Evolutionary conservation across 495 filamentous ascomycete genomes (phyloP).

Genomic region (Baudoinia panamericana): DNA sequence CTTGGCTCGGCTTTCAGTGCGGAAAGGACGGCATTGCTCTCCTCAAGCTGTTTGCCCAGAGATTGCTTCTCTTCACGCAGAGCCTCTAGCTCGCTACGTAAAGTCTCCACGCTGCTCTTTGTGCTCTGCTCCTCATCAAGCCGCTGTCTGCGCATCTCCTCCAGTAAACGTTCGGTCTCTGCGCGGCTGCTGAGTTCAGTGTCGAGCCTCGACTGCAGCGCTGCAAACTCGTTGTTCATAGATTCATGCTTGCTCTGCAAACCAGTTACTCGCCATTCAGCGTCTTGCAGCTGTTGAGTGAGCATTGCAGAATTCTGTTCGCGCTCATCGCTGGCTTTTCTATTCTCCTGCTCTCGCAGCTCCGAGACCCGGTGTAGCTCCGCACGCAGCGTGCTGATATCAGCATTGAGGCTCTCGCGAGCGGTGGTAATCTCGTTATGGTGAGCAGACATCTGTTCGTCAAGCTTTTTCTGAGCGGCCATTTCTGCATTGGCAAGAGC

Average conservation of each 20-base stretch:
- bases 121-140: constrained; percentile 2
- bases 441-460: constrained; percentile 2
- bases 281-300: not conserved
- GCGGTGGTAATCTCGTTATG: constrained; percentile 3
- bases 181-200: constrained; percentile 6
- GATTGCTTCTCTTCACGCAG: constrained; percentile 5
- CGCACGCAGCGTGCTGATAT: too few relatives aligned
- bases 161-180: constrained; percentile 7
- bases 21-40: not conserved
- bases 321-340: too few relatives aligned
- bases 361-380: too few relatives aligned
- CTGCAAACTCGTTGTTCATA: not conserved
- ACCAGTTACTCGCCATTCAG: not conserved
- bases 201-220: constrained; percentile 10
- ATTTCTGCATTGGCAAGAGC: not conserved
- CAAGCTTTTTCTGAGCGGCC: not conserved
- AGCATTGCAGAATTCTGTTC: not conserved
- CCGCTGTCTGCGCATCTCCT: constrained; percentile 4
- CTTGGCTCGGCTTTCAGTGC: not conserved
- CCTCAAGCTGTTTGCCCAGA: constrained; percentile 1
- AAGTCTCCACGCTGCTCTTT: not conserved
- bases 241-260: not conserved
- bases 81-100: not conserved
- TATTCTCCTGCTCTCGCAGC: too few relatives aligned
- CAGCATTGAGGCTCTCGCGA: constrained; percentile 8